Evolutionary conservation across 371 early-diverging fungal species (phyloP).

Genomic region (Mucor mucedo): DNA sequence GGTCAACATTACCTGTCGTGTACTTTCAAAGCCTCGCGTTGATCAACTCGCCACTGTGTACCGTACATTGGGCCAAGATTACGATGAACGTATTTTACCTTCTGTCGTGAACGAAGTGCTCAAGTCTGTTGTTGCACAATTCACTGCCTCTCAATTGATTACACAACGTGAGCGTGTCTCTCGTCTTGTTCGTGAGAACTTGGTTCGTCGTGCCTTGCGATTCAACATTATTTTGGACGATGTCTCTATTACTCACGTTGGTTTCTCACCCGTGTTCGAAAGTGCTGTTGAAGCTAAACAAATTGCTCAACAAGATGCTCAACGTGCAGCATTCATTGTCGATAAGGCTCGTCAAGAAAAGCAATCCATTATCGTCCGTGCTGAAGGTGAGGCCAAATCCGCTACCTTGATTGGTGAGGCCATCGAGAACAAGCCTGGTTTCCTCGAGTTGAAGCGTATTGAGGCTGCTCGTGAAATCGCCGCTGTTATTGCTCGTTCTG

Average conservation of each 20-base stretch:
- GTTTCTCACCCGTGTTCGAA: constrained; percentile 95
- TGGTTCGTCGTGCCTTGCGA: constrained; percentile 82
- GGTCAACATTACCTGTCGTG: constrained; percentile 99
- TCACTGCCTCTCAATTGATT: constrained; percentile 98
- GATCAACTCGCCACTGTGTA: constrained; percentile 84
- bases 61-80: constrained; percentile 93
- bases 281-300: constrained; percentile 98
- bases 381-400: constrained; percentile 96
- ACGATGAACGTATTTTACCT: constrained; percentile 96
- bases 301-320: constrained; percentile 99
- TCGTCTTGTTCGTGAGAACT: constrained; percentile 88
- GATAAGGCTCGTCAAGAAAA: constrained; percentile 97
- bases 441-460: constrained; percentile 92
- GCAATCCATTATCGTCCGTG: constrained; percentile 95
- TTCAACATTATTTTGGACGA: constrained; percentile 97
- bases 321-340: constrained; percentile 96
- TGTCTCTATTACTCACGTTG: constrained; percentile 96
- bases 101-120: constrained; percentile 99
- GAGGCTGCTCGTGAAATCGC: constrained; percentile 98
- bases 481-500: constrained; percentile 75
- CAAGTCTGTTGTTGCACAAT: constrained; percentile 98
- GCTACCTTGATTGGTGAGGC: constrained; percentile 92
- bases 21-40: constrained; percentile 88
- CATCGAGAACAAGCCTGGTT: constrained; percentile 96
- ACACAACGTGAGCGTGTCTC: constrained; percentile 96